phyloP scores from a whole-genome alignment of 441 rosid genomes.

The Gossypium gossypioides region DNA sequence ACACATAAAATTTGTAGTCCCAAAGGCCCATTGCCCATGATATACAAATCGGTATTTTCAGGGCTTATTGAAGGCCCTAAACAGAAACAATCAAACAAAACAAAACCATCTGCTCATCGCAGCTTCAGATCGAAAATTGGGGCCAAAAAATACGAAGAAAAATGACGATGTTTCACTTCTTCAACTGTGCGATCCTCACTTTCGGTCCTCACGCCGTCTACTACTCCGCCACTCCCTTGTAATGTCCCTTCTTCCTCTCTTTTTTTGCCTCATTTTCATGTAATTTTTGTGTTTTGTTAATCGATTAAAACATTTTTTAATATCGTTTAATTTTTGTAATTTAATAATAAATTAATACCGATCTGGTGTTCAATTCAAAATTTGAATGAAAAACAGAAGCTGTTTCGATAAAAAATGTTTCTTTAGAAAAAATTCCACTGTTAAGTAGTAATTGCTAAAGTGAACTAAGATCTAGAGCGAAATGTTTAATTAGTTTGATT shows the following conservation, averaged over 20 bases:
- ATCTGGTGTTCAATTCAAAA: too few species aligned
- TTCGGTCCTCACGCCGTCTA: conserved; percentile 96
- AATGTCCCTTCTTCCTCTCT: background rate
- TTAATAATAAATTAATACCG: background rate
- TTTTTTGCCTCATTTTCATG: background rate
- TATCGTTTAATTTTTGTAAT: background rate
- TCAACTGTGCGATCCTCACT: conserved; percentile 95
- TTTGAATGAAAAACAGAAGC: too few species aligned
- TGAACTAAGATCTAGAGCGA: background rate
- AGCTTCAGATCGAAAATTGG: background rate
- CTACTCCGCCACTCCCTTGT: conserved; percentile 93
- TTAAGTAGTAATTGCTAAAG: background rate
- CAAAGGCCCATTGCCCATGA: background rate
- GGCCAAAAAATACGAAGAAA: background rate
- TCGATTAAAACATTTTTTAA: background rate
- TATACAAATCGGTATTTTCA: background rate
- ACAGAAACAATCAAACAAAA: too few species aligned
- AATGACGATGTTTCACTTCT: conserved; percentile 91
- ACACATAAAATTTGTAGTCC: background rate
- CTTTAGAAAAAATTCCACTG: too few species aligned
- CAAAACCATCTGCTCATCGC: too few species aligned
- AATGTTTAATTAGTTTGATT: background rate
- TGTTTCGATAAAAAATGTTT: too few species aligned
- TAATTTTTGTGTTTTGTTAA: background rate
- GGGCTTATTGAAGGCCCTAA: too few species aligned